phyloP scores from a whole-genome alignment of 306 rosid species.

The Purshia tridentata region DNA sequence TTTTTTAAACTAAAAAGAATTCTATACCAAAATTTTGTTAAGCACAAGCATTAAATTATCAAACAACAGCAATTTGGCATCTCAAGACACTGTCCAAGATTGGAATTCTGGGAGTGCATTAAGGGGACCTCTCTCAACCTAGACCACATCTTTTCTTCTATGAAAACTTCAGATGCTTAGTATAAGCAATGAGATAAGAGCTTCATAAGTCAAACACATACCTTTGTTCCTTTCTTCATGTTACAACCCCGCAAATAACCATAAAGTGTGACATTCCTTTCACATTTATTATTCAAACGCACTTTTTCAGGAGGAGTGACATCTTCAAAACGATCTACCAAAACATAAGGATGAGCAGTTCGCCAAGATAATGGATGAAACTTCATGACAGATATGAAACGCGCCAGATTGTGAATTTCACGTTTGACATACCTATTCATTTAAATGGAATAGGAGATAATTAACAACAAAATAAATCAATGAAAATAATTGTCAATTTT shows the following conservation, averaged over 20 bases:
- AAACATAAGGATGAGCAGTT: constrained; percentile 79
- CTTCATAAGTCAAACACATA: constrained; percentile 23
- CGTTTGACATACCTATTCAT: constrained; percentile 75
- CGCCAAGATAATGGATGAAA: constrained; percentile 94
- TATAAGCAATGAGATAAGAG: not conserved
- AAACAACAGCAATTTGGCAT: too few species aligned
- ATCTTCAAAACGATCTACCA: constrained; percentile 95
- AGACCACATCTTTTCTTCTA: not conserved
- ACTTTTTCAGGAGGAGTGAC: constrained; percentile 82
- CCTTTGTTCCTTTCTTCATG: constrained; percentile 85
- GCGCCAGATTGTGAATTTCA: constrained; percentile 88
- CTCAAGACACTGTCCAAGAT: not conserved
- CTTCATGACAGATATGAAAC: constrained; percentile 92
- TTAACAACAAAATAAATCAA: not conserved
- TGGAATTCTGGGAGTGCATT: not conserved
- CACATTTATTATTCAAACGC: constrained; percentile 66
- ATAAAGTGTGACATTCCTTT: constrained; percentile 80
- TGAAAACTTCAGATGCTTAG: not conserved
- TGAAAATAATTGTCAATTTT: not conserved
- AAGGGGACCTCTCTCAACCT: not conserved
- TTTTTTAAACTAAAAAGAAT: too few species aligned
- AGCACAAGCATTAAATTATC: too few species aligned
- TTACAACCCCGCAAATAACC: constrained; percentile 95
- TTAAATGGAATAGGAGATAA: constrained; percentile 9
- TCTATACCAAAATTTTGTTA: too few species aligned